Base-by-base conservation (phyloP, 192 early-diverging fungal species). In the Haplosporangium gracile region DNA sequence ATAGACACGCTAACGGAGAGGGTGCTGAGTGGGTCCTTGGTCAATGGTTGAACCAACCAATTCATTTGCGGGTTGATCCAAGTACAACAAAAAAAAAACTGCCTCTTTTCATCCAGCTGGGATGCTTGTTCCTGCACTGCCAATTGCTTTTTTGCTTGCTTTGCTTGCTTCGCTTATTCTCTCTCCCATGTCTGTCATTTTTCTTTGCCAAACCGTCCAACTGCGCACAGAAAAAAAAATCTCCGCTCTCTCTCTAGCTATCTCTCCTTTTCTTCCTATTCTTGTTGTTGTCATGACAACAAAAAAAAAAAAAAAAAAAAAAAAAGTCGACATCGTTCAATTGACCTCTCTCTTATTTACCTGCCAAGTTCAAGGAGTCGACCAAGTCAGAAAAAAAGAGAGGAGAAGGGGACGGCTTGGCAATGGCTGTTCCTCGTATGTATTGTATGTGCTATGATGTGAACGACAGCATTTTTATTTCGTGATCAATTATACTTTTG, bases 161-260 rank as follows among this genome's bases (percentile, higher is more conserved):
- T 13, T 60, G 24, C 55, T 26, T 63, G 55, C 5, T 3, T 63
- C 13, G 42, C 10, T 29, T 15, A 65, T 4, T 32, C 11, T 11
- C 29, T 65, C 24, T 60, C 57, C 57, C 8, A 13, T 70, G n/a
- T 9, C 4, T 29, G 9, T 32, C 11, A 45, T 13, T 63, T 29
- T 63, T 13, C 26, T 65, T 65, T 7, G 57, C 26, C 57, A 63
- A 26, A 32, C 57, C 57, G 60, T 29, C 29, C 13, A 65, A 32
- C 60, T 65, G 70, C 34, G 70, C 38, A 71, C 38, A 42, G 40
- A 42, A 71, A 38, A 36, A 36, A 71, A 71, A 42, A 42, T 71
- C 40, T 40, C 70, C 70, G 38, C 70, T 71, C 38, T 22, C 34
- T 20, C 68, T 39, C 18, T 40, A 20, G 20, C 38, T n/a, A 34